Percentiles rank a stretch among this genome's conserved stretches.
phyloP scores from a whole-genome alignment of 2,329 filamentous ascomycete species.

The Exophiala spinifera region DNA sequence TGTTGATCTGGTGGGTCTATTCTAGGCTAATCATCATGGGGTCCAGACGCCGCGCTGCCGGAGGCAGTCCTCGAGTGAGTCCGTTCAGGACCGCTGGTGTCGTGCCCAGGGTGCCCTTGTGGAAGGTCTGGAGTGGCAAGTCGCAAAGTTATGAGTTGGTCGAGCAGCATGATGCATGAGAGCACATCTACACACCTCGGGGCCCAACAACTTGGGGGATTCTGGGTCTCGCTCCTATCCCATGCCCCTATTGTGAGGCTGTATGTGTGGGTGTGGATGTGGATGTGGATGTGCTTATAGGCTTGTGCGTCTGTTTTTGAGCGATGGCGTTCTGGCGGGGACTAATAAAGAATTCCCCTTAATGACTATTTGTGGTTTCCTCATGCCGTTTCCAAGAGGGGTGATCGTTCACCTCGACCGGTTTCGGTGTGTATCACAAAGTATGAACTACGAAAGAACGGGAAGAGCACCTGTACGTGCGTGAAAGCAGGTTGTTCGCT shows the following conservation, averaged over 20 bases:
- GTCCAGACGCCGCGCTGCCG: conserved; percentile 11
- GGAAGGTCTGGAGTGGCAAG: conserved; percentile 19
- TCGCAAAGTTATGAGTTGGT: conserved; percentile 19
- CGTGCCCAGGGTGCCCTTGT: conserved; percentile 16
- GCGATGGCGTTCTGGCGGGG: not conserved
- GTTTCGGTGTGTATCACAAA: too few relatives aligned
- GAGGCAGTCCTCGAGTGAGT: conserved; percentile 13
- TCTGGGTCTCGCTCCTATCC: too few relatives aligned
- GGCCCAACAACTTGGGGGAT: too few relatives aligned
- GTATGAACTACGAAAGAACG: too few relatives aligned
- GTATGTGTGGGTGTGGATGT: not conserved
- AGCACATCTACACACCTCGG: too few relatives aligned
- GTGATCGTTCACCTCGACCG: too few relatives aligned
- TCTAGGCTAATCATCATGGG: conserved; percentile 44
- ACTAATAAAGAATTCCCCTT: too few relatives aligned
- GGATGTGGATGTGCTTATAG: not conserved
- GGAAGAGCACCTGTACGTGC: too few relatives aligned
- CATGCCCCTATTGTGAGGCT: too few relatives aligned
- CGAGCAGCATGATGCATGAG: conserved; percentile 26
- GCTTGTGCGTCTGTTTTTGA: not conserved
- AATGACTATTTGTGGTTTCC: too few relatives aligned
- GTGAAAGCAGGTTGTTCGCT: too few relatives aligned
- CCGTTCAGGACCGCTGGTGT: conserved; percentile 9
- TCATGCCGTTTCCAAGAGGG: too few relatives aligned
- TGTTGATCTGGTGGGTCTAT: conserved; percentile 51